A percentile compares a stretch with the other conserved stretches of the same genome.
phyloP scores from a whole-genome alignment of 345 rosid genomes.

The Pistacia vera region DNA sequence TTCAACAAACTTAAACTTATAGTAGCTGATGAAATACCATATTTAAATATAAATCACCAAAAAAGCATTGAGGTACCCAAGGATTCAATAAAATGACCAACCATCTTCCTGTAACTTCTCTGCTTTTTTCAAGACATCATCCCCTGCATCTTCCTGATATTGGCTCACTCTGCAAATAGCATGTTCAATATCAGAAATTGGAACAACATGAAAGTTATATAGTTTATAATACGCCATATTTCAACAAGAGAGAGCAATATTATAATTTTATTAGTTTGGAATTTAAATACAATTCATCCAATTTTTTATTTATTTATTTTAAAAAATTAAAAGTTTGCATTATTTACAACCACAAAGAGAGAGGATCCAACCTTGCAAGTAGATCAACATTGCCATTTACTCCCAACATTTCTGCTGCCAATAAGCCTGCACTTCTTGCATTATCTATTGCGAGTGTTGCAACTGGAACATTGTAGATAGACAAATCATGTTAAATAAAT shows the following conservation, averaged over 20 bases:
- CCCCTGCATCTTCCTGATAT: conserved; percentile 80
- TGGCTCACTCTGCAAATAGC: conserved; percentile 69
- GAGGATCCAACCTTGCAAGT: conserved; percentile 41
- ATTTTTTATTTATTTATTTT: too few species aligned
- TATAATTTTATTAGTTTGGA: background rate
- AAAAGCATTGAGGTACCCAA: conserved; percentile 19
- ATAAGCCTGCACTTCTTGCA: conserved; percentile 82
- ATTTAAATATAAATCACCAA: background rate
- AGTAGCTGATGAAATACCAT: too few species aligned
- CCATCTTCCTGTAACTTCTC: conserved; percentile 67
- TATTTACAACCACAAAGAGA: background rate
- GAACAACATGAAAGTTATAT: background rate
- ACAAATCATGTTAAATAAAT: background rate
- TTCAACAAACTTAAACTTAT: too few species aligned
- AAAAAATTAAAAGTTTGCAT: background rate
- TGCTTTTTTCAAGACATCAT: conserved; percentile 70
- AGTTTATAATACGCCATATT: background rate
- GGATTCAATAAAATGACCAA: conserved; percentile 76
- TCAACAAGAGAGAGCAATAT: background rate
- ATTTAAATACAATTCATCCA: background rate
- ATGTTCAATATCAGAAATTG: background rate
- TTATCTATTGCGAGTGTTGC: conserved; percentile 91
- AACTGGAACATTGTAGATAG: conserved; percentile 85
- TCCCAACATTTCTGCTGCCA: conserved; percentile 79
- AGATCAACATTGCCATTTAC: conserved; percentile 64